Evolutionary conservation across 441 rosid genomes (phyloP), one percentile per base, ranked within the genome.

Genomic region (Aleurites moluccanus): DNA sequence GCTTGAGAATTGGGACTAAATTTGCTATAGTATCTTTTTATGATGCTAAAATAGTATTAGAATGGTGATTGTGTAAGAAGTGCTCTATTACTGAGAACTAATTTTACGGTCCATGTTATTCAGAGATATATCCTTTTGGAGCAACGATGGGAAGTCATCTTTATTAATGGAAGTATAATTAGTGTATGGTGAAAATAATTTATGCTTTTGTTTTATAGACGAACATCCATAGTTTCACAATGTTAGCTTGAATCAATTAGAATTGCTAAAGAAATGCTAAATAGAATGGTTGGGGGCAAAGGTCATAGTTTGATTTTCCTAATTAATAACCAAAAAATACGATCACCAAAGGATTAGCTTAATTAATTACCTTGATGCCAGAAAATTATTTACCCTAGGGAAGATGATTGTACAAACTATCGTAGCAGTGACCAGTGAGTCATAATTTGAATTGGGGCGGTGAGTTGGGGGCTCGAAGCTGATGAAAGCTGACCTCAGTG

Each of bases 391-490:
- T 55, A 25, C 18, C 2, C 44, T 44, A 10, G 71, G 65, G 4
- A 6, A 10, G 61, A 4, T 1, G 67, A 13, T 6, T 47, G 57
- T 62, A 62, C 52, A 7, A 73, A 18, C 42, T 61, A 45, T 8
- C 27, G 49, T 11, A 25, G 21, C 42, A 49, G 59, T 6, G 9
- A 3, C 23, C 14, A 40, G 65, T 45, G 27, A 45, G 45, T 59
- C 28, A 62, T 61, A 50, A 64, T 52, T 33, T 38, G 61, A 64
- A 35, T 45, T 10, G 30, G 45, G 75, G 59, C 42, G n/a, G 10
- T 23, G 53, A 50, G 53, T 53, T 38, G n/a, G 77, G 72, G 77
- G 77, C 72, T 74, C 72, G 77, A 66, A 74, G 70, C 64, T 53
- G 70, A 40, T 1, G 33, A 28, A 62, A 73, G 61, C 76, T 73